Evolutionary conservation across 768 basidiomycete genomes (phyloP), one percentile per base, ranked within the genome.

Genomic region (Dioszegia hungarica): DNA sequence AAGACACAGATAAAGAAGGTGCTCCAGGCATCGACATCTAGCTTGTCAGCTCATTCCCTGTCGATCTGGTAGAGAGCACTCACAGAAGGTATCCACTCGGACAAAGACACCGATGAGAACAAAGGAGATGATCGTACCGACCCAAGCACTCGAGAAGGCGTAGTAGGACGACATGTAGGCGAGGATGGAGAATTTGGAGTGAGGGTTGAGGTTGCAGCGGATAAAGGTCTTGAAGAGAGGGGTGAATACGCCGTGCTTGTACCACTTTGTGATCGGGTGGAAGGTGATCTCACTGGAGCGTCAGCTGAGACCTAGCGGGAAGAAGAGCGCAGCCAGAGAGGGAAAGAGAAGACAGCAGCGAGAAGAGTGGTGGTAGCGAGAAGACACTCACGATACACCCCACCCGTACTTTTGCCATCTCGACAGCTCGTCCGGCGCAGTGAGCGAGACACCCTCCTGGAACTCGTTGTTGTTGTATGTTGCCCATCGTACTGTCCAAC

Each of bases 371-470:
- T n/a, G 20, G 25, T 27, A 8, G 25, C 6, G 12, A 25, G 5
- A 29, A 6, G 19, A 12, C 11, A 47, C 71, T 46, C 41, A 67
- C 61, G 67, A 72, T 56, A 66, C 67, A 12, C 70, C 68, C 53
- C 57, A 72, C 19, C 67, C 67, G 50, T 74, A 76, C 62, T 92
- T 94, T 60, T 92, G 89, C 91, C 91, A 94, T 2, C 91, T 76
- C 65, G 90, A 91, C 8, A 94, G 78, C 73, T 94, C 91, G 66
- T 94, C 90, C 45, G 90, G 89, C 52, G 84, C 85, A 0, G 91
- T 91, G n/a, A 94, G 78, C 0, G 86, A 88, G 20, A 94, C 90
- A 61, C 91, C 91, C 68, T 94, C 91, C 78, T 90, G 88, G 79
- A 92, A 93, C 1, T 83, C 86, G 48, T 88, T 84, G 19, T 87